Base-by-base conservation (phyloP, 2,329 filamentous ascomycete genomes). In the Fusarium incarnatum region DNA sequence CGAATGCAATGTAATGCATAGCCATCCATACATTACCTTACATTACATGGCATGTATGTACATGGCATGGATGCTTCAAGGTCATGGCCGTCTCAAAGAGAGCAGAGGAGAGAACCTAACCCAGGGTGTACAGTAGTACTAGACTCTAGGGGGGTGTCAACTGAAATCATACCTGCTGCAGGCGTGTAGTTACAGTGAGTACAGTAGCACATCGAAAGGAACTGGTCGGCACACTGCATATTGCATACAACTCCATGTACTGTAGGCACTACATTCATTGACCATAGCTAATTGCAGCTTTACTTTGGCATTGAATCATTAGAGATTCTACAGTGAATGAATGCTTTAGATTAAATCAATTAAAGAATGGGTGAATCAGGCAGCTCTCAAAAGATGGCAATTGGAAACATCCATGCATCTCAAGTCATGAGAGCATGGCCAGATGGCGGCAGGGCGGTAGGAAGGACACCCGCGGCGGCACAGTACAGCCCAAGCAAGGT, bases 381-480 rank as follows among this genome's bases (percentile, higher is more conserved):
- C 34, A 37, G 4, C 34, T 37, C 18, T 37, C 34, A 22, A 30
- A 50, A 42, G 49, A 57, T 41, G 40, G 37, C 49, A 55, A 49
- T 27, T 32, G 52, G 32, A 61, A 37, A 52, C 54, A 28, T 28
- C 28, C 28, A 60, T 65, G 59, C 28, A 65, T 52, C 25, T 23
- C 46, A 65, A 20, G 44, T 57, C 32, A 18, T 37, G 25, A 30
- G 30, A 47, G 57, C 20, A 45, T 68, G 59, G 41, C 28, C 53
- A 53, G 40, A 28, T 44, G 55, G 67, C 67, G 67, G 62, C 62
- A 54, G 67, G 67, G 67, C 67, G 67, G 67, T 50, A 67, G 67
- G 67, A 70, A 67, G 52, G 52, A 52, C 57, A 64, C 56, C 67
- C 67, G 67, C 67, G 62, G 67, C 49, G 67, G 53, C 62, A 70